Percentiles rank a stretch among this genome's conserved stretches.
These are phyloP conservation scores for Xylaria sp. DNA, from an alignment of 495 filamentous ascomycete genomes.

Conservation along the genomic window DNA sequence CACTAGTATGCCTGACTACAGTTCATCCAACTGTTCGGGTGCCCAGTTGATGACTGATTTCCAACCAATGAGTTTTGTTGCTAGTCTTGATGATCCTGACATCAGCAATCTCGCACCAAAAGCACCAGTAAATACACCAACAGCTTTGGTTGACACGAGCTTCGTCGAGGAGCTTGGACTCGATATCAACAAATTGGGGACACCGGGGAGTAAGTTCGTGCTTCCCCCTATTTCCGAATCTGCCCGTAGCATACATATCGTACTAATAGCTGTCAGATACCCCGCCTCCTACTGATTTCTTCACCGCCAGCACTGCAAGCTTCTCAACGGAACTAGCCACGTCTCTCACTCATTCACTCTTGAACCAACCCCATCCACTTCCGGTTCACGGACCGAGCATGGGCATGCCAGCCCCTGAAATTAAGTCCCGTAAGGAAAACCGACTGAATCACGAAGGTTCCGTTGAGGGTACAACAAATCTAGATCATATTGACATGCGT, in stretches of 20 bases:
- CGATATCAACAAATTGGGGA: constrained; percentile 34
- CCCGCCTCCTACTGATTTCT: constrained; percentile 38
- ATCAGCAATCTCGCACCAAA: constrained; percentile 40
- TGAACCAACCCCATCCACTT: constrained; percentile 52
- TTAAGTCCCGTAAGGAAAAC: constrained; percentile 51
- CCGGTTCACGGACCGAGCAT: constrained; percentile 40
- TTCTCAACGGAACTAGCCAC: constrained; percentile 48
- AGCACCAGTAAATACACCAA: constrained; percentile 51
- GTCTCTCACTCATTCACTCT: constrained; percentile 50
- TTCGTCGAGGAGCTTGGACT: constrained; percentile 38
- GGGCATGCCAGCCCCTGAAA: constrained; percentile 41
- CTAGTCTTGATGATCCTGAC: constrained; percentile 44
- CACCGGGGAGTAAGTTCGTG: constrained; percentile 35
- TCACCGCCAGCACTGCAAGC: constrained; percentile 32
- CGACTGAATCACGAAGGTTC: constrained; percentile 33
- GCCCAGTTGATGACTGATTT: constrained; percentile 31
- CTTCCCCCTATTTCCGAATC: constrained; percentile 1
- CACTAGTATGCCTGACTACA: constrained; percentile 51
- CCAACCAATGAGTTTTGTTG: constrained; percentile 43
- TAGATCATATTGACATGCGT: constrained; percentile 38
- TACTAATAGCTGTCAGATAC: constrained; percentile 28
- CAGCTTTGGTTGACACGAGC: constrained; percentile 30
- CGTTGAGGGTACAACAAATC: constrained; percentile 23
- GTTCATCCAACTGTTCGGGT: constrained; percentile 28
- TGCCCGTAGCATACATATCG: not conserved